Evolutionary conservation across 179 eudicot species (phyloP).

Genomic region (Sideroxylon spinosum): DNA sequence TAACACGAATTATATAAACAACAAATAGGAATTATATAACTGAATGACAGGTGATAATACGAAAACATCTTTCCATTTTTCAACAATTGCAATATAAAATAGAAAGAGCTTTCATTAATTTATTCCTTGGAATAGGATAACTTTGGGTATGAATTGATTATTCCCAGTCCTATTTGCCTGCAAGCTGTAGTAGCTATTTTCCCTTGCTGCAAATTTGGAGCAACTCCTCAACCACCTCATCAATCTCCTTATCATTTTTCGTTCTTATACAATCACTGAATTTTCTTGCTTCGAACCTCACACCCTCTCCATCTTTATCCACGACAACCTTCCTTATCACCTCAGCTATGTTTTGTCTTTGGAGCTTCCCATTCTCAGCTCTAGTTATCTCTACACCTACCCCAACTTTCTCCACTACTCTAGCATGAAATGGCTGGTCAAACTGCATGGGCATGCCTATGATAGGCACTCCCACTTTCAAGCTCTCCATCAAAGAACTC

Average conservation of each 20-base stretch:
- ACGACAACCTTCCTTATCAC: conserved; percentile 5
- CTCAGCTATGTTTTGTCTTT: neutral
- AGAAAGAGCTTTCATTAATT: too few species aligned
- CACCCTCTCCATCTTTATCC: neutral
- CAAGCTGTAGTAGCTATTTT: too few species aligned
- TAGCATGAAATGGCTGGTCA: neutral
- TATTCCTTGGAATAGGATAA: too few species aligned
- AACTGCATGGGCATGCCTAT: conserved; percentile 16
- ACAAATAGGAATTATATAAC: too few species aligned
- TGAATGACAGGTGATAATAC: too few species aligned
- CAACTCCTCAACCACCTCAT: neutral
- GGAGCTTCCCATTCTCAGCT: neutral
- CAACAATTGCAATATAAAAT: too few species aligned
- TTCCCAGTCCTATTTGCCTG: too few species aligned
- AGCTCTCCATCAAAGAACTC: neutral
- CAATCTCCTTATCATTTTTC: neutral
- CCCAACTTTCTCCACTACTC: conserved; percentile 6
- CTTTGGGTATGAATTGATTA: too few species aligned
- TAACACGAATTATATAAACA: too few species aligned
- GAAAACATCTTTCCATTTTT: too few species aligned
- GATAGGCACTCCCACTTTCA: conserved; percentile 6
- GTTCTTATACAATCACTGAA: neutral
- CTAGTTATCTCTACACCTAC: neutral
- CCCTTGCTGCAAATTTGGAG: neutral
- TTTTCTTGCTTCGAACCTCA: neutral